Base-by-base conservation (phyloP, 108 stramenopile species). In the Epithemia pelagica region DNA sequence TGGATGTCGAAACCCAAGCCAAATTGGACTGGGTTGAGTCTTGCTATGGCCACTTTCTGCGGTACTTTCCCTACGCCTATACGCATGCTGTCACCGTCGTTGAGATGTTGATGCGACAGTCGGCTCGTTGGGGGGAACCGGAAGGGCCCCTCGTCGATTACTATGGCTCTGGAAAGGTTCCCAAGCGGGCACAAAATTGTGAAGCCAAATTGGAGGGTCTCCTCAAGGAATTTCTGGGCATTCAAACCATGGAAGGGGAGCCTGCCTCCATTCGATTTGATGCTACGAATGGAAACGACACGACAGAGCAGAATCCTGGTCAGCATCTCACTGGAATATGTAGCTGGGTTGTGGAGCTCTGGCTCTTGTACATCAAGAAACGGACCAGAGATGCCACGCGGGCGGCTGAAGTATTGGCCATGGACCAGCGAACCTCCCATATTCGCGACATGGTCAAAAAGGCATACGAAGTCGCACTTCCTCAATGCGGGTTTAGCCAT, bases 11-110 rank as follows among this genome's bases (percentile, higher is more conserved):
- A 32, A 75, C 80, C 46, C 80, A 82, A 58, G 56, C 74, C 33
- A 84, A 88, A 66, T 62, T 93, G 71, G 92, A 93, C 60, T 90
- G 87, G 87, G 78, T 93, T 33, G 89, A 89, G 69, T 69, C 76
- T 8, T 90, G 89, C 61, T 82, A 89, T 54, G 83, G 89, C 31
- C 59, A 81, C 3, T 66, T 93, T 20, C 73, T 93, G 23, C 76
- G 82, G 57, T 71, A 85, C 58, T 93, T 90, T 66, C 89, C 92
- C 24, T 89, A 89, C 58, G 78, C 82, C 5, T 62, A 55, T 5
- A 8, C 61, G 0, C 77, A 93, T 62, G 67, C 66, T 26, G 80
- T 76, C 0, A 58, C 75, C 21, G 64, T 87, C 30, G 79, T 74
- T n/a, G 82, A 88, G 51, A 77, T 93, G 53, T 68, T 89, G 29